Conservation (phyloP, 768 basidiomycete genomes). For the Rubroboletus satanas region DNA sequence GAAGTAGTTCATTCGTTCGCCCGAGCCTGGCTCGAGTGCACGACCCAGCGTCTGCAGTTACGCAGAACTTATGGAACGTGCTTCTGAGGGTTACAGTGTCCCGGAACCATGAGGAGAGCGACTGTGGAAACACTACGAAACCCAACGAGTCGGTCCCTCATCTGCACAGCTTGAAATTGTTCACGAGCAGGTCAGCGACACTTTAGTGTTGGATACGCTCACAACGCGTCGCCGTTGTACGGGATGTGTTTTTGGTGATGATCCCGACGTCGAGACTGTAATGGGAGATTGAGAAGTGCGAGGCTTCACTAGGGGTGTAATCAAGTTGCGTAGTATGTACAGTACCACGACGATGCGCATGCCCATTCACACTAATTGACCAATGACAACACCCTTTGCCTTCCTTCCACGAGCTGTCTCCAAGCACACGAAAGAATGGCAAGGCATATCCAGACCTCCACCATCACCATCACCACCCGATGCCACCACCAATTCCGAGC, state of each 20-base stretch:
- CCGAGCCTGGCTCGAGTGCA: too few relatives aligned
- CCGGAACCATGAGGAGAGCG: too few relatives aligned
- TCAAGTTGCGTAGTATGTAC: background rate
- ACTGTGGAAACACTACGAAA: too few relatives aligned
- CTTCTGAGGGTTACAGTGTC: too few relatives aligned
- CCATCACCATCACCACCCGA: conserved; percentile 9
- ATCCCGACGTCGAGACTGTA: background rate
- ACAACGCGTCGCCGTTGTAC: background rate
- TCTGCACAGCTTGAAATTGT: too few relatives aligned
- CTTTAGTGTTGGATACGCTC: background rate
- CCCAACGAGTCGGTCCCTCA: too few relatives aligned
- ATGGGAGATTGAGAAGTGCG: background rate
- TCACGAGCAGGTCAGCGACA: background rate
- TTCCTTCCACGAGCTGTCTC: conserved; percentile 48
- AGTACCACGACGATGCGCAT: background rate
- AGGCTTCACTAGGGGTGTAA: background rate
- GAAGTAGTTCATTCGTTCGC: too few relatives aligned
- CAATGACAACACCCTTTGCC: conserved; percentile 33
- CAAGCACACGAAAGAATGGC: conserved; percentile 29
- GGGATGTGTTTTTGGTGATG: background rate
- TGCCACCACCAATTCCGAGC: background rate
- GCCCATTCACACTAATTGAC: background rate
- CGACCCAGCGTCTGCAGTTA: too few relatives aligned
- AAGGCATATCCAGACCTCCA: conserved; percentile 11
- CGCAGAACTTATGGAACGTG: too few relatives aligned